Percentiles rank a stretch among this genome's conserved stretches.
Evolutionary conservation across 2,329 filamentous ascomycete genomes (phyloP).

Genomic region (Atkinsonella hypoxylon): DNA sequence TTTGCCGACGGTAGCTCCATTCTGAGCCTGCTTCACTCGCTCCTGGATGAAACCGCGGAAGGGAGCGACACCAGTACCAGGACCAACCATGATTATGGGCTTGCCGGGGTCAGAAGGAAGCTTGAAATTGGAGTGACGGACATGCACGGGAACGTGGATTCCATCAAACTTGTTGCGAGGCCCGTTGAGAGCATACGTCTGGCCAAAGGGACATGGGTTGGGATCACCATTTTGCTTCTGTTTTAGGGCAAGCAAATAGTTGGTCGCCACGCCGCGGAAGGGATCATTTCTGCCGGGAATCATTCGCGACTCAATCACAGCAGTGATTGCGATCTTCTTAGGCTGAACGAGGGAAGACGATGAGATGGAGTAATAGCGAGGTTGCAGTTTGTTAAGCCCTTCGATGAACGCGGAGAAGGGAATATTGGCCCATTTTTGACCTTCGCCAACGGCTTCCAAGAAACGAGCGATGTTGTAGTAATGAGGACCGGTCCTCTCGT

Average conservation of each 20-base stretch:
- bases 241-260: constrained; percentile 89
- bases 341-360: constrained; percentile 91
- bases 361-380: constrained; percentile 98
- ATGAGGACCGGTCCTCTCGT: constrained; percentile 67
- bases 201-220: constrained; percentile 67
- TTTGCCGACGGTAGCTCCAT: constrained; percentile 72
- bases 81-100: constrained; percentile 91
- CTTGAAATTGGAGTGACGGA: constrained; percentile 98
- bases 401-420: constrained; percentile 95
- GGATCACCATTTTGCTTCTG: constrained; percentile 91
- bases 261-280: constrained; percentile 91
- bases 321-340: constrained; percentile 89
- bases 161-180: constrained; percentile 96
- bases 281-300: constrained; percentile 67
- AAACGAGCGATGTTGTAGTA: constrained; percentile 86
- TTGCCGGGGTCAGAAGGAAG: constrained; percentile 89
- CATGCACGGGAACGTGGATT: constrained; percentile 86
- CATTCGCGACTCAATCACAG: constrained; percentile 75
- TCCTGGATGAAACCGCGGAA: constrained; percentile 96
- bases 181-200: constrained; percentile 76
- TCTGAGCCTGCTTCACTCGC: constrained; percentile 68
- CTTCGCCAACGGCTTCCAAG: constrained; percentile 59
- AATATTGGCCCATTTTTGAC: constrained; percentile 67
- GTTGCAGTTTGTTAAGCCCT: constrained; percentile 86
- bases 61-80: constrained; percentile 90